Base-by-base conservation (phyloP, 106 monocot genomes). In the Phalaenopsis equestris region DNA sequence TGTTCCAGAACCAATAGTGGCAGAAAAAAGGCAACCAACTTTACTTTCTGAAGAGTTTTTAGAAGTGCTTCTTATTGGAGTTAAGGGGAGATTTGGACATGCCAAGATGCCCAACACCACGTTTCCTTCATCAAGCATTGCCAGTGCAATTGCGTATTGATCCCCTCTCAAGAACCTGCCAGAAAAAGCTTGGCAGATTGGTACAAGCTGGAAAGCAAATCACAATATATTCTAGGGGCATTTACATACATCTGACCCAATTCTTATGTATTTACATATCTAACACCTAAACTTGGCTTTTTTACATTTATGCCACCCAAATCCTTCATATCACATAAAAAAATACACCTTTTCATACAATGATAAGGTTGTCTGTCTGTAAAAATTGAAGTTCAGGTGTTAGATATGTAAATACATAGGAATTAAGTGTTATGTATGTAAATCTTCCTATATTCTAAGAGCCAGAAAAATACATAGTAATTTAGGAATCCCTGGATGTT, bases 141-240 rank as follows among this genome's bases (percentile, higher is more conserved):
- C 99, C 38, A 99, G 80, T 39, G 99, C 99, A 85, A 99, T 88
- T 36, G 99, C 99, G 87, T 99, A 99, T 55, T 99, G 99, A 80
- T 99, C 99, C 83, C 95, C 99, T 86, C 99, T 90, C 46, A 99
- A 12, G 68, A 99, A 99, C 79, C 99, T 97, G 65, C 48, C 73
- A 24, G 8, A 2, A 75, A 45, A 18, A 45, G 17, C 19, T 72
- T 39, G 74, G 19, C 14, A 75, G 43, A 75, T 75, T 75, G 74
- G 19, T 21, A 19, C 41, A 41, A 72, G 41, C 5, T 14, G 15
- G 72, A 70, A 70, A 70, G 38, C 38, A 70, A 70, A 70, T 12
- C 24, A 11, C 39, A 39, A 12, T 12, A 38, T 38, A 70, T 39
- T 70, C 39, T 39, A 14, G 8, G 10, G 11, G 39, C 38, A 30